Base-by-base conservation (phyloP, 257 asterid genomes). In the Osmanthus fragrans region DNA sequence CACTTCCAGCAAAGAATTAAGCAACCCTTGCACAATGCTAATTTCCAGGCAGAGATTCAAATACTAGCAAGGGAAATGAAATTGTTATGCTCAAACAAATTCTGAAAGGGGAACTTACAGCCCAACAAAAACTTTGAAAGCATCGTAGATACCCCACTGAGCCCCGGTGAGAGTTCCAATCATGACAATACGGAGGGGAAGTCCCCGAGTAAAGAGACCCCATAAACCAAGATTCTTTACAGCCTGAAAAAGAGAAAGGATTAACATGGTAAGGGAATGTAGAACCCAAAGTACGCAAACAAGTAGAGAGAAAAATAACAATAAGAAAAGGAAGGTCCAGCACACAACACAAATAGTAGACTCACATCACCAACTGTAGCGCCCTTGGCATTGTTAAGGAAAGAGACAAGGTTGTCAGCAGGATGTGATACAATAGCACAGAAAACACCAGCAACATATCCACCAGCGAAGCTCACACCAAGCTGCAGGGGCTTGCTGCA, bases 91-190 rank as follows among this genome's bases (percentile, higher is more conserved):
- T 19, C 15, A 49, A 73, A 18, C 73, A 68, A 30, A 63, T 16
- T 27, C 73, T 47, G 2, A 10, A 42, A 11, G 58, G 40, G 45
- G 39, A 73, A 86, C 96, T 92, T 92, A 94, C 98, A 94, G 86
- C 68, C 98, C 98, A 75, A 89, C 96, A 70, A 83, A 94, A 73
- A 94, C 97, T 88, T 94, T 94, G 91, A 94, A 92, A 63, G 98
- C 96, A 75, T 94, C 98, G 70, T 94, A 94, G 87, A 94, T 87
- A 37, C 98, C 98, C 98, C 98, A 94, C 70, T 94, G 98, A 23
- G 97, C 95, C 70, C 98, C 98, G 16, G 98, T 92, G 39, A 94
- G 97, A 54, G 98, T 94, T 39, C 98, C 98, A 77, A 94, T 92
- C 98, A 94, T 94, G 82, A 94, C 96, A 73, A 94, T 94, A 81